Evolutionary conservation across 495 filamentous ascomycete species (phyloP).

Genomic region (Cetradonia linearis): DNA sequence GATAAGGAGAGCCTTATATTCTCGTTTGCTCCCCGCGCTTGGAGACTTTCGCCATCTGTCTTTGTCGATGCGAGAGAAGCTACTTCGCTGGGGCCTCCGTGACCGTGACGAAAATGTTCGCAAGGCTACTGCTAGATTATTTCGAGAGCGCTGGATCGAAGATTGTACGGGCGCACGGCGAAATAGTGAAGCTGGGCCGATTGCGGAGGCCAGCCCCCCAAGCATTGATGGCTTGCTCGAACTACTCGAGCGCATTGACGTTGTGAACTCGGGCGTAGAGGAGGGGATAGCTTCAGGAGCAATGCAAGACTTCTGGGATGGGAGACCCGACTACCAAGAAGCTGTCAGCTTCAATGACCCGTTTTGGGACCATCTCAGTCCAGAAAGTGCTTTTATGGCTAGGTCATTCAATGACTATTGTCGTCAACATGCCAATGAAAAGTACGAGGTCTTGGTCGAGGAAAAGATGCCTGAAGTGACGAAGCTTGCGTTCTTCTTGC

Average conservation of each 20-base stretch:
- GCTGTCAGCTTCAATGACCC: slow-evolving; percentile 67
- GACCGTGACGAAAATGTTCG: slow-evolving; percentile 92
- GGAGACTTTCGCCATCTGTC: slow-evolving; percentile 95
- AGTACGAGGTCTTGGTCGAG: slow-evolving; percentile 62
- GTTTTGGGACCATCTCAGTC: slow-evolving; percentile 79
- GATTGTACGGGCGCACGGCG: slow-evolving; percentile 65
- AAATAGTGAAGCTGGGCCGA: slow-evolving; percentile 34
- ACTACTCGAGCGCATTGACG: slow-evolving; percentile 85
- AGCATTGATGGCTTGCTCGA: slow-evolving; percentile 72
- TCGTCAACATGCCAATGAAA: slow-evolving; percentile 55
- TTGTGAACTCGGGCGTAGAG: slow-evolving; percentile 80
- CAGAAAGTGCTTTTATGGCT: slow-evolving; percentile 78
- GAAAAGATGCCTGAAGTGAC: slow-evolving; percentile 95
- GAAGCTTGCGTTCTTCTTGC: slow-evolving; percentile 70
- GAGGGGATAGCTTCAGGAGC: slow-evolving; percentile 84
- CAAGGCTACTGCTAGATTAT: slow-evolving; percentile 80
- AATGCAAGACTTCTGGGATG: slow-evolving; percentile 93
- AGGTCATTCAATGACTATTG: slow-evolving; percentile 93
- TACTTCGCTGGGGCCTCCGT: slow-evolving; percentile 88
- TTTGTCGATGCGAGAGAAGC: slow-evolving; percentile 89
- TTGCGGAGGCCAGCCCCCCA: slow-evolving; percentile 45
- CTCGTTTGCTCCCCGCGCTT: slow-evolving; percentile 74
- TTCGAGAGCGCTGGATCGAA: slow-evolving; percentile 92
- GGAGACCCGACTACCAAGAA: slow-evolving; percentile 81
- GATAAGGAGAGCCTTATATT: slow-evolving; percentile 78